These are phyloP conservation scores for Warburgia ugandensis DNA, from an alignment of 164 flowering plant genomes.

Conservation along the genomic window DNA sequence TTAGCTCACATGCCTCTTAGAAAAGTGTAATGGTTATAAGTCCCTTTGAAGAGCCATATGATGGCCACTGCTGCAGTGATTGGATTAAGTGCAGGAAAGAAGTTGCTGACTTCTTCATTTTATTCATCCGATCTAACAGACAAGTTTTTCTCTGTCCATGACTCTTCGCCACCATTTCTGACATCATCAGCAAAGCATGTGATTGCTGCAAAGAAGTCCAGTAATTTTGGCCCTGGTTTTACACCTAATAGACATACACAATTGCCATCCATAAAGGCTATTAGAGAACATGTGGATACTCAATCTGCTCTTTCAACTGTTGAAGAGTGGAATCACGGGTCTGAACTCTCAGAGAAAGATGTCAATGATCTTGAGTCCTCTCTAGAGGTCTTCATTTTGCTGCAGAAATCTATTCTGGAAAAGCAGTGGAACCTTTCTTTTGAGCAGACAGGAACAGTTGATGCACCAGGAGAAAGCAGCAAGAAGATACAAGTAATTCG, in stretches of 20 bases:
- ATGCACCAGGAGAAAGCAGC: slow-evolving; percentile 14
- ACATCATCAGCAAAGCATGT: slow-evolving; percentile 30
- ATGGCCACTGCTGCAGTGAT: slow-evolving; percentile 79
- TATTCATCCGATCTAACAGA: slow-evolving; percentile 56
- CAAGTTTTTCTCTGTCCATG: slow-evolving; percentile 37
- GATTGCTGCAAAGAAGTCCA: slow-evolving; percentile 42
- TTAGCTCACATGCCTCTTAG: slow-evolving; percentile 7
- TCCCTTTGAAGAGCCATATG: slow-evolving; percentile 25
- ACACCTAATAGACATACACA: slow-evolving; percentile 26
- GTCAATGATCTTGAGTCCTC: slow-evolving; percentile 37
- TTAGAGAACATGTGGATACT: slow-evolving; percentile 46
- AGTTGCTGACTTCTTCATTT: slow-evolving; percentile 61
- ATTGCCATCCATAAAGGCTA: slow-evolving; percentile 43
- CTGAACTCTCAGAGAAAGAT: slow-evolving; percentile 26
- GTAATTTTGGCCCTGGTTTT: slow-evolving; percentile 34
- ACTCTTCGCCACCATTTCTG: slow-evolving; percentile 26
- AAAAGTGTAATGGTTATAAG: slow-evolving; percentile 18
- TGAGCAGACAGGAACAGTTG: slow-evolving; percentile 20
- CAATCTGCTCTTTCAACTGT: slow-evolving; percentile 28
- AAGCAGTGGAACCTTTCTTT: slow-evolving; percentile 82
- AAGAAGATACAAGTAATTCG: slow-evolving; percentile 39
- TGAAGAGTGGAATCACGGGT: slow-evolving; percentile 24
- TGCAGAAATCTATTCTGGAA: slow-evolving; percentile 90
- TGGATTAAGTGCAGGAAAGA: slow-evolving; percentile 71
- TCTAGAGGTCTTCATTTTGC: slow-evolving; percentile 68